Base-by-base conservation (phyloP, 169 alveolate species). In the Babesia divergens region DNA sequence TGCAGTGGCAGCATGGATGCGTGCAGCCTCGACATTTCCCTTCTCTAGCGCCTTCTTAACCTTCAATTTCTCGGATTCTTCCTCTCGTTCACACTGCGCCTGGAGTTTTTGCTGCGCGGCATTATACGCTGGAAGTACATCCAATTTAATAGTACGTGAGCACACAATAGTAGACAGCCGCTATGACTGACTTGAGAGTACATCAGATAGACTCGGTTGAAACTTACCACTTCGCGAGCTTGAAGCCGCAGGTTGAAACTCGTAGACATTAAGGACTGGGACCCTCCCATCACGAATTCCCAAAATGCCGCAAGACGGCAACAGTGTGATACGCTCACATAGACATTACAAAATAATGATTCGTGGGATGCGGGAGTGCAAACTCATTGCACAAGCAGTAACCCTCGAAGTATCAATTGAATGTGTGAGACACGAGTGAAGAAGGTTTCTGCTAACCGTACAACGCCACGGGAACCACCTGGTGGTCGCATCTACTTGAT, bases 1-100 rank as follows among this genome's bases (percentile, higher is more conserved):
- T 1, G 83, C 51, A 18, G 68, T 80, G 6, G 64, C 81, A 9
- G 88, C 83, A 53, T 80, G 88, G 55, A 80, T 43, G 3, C 88
- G 67, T 18, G 88, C 88, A 24, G 83, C 60, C 35, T 80, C 88
- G 0, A 47, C 22, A 35, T 80, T 80, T 1, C 76, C 69, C 56
- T 58, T 66, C 40, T 68, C 83, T 6, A 80, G 67, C 1, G 88
- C 83, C n/a, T 29, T 20, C 32, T 80, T 80, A 2, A 80, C 79
- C 42, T 60, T 69, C 54, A 28, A 22, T 56, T 64, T 47, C 59
- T 80, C 88, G 22, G 46, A 24, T 43, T 58, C 88, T 44, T 68
- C 88, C 26, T 80, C 88, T 3, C 65, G 35, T 37, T 58, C 52
- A 38, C 88, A 80, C 32, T 62, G 55, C n/a, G 69, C 59, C 16